A percentile compares a stretch with the other conserved stretches of the same genome.
phyloP scores from a whole-genome alignment of 2,329 filamentous ascomycete species.

The Xylaria multiplex region DNA sequence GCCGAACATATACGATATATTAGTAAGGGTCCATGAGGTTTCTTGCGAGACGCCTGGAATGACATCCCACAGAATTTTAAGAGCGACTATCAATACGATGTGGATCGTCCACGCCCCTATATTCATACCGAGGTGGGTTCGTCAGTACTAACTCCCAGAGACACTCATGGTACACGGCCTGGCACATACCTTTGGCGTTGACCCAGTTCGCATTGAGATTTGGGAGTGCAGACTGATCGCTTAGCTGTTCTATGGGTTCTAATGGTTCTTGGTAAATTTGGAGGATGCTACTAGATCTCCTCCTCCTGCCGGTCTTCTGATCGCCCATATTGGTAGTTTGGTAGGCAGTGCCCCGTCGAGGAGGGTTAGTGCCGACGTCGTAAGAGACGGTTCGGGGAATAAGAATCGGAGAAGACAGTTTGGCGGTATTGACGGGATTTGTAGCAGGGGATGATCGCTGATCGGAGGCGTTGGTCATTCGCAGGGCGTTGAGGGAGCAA shows the following conservation, averaged over 20 bases:
- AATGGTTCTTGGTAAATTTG: slow-evolving; percentile 95
- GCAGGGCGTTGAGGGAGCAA: slow-evolving; percentile 19
- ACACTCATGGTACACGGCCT: slow-evolving; percentile 7
- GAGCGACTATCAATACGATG: slow-evolving; percentile 86
- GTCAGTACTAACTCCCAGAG: slow-evolving; percentile 32
- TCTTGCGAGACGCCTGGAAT: slow-evolving; percentile 96
- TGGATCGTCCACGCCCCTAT: slow-evolving; percentile 98
- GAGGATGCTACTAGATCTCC: slow-evolving; percentile 93
- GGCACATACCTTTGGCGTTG: slow-evolving; percentile 88
- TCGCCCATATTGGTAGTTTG: slow-evolving; percentile 67
- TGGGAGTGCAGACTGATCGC: slow-evolving; percentile 91
- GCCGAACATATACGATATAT: slow-evolving; percentile 98
- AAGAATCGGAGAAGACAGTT: slow-evolving; percentile 91
- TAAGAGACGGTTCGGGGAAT: slow-evolving; percentile 91
- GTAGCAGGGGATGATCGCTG: slow-evolving; percentile 38
- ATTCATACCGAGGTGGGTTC: slow-evolving; percentile 26
- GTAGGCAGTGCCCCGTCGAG: slow-evolving; percentile 69
- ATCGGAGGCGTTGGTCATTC: slow-evolving; percentile 39
- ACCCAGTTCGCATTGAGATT: slow-evolving; percentile 99
- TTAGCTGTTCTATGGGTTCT: slow-evolving; percentile 97
- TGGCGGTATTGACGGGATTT: slow-evolving; percentile 77
- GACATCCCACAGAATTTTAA: slow-evolving; percentile 98
- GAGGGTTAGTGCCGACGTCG: slow-evolving; percentile 80
- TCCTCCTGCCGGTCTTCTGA: slow-evolving; percentile 77
- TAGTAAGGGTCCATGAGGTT: slow-evolving; percentile 97